Evolutionary conservation across 352 stramenopile species (phyloP), one percentile per base, ranked within the genome.

Genomic region (Phytophthora syringae): DNA sequence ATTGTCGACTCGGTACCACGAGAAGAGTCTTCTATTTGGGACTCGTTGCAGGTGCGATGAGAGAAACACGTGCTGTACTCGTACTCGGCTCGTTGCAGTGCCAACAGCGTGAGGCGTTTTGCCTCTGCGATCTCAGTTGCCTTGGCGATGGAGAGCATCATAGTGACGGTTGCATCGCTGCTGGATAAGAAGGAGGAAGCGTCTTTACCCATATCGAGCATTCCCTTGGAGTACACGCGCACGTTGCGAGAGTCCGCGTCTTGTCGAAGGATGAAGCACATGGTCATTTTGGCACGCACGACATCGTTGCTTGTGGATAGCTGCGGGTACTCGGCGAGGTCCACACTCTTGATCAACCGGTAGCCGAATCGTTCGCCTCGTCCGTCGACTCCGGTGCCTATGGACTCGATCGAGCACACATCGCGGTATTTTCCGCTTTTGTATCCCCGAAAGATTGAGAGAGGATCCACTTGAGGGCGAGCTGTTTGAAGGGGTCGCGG

Each of bases 381-480:
- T 1, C 28, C 13, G n/a, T 75, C 57, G 5, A 36, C 63, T 20
- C 70, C 54, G 10, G 71, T 36, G 7, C 77, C 77, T 37, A 69
- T 78, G 15, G 59, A 76, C 47, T 86, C 71, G 22, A 86, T 34
- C 6, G 55, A 54, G 52, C 77, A 72, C 13, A 65, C 43, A 30
- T 86, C 77, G 36, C 67, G 77, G 15, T 71, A 74, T 18, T 61
- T 73, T 15, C 48, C 52, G 36, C 62, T 65, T 21, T 47, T 5
- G 66, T 39, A 10, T 67, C 53, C 44, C 63, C 67, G 7, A 74
- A 60, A 44, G 64, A 60, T 3, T 74, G 57, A 2, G 69, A 42
- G 18, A 74, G 27, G 50, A 60, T 42, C 76, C 76, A 85, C 55
- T 82, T 85, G 24, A 85, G 45, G 1, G 67, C 64, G 5, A 85